phyloP scores from a whole-genome alignment of 106 monocot genomes.

The Amphibolis antarctica region DNA sequence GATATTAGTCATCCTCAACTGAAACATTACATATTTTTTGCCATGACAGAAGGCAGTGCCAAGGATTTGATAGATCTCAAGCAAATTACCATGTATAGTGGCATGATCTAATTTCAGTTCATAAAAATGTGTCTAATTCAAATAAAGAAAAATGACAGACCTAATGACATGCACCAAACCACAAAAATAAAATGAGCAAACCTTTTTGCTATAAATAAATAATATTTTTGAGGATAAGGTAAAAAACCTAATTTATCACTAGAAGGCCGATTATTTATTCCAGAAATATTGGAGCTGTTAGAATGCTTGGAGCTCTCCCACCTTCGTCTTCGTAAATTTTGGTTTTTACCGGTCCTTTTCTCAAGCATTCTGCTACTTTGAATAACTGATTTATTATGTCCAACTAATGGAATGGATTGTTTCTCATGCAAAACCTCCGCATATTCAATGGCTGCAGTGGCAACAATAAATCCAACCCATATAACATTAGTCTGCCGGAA shows the following conservation, averaged over 20 bases:
- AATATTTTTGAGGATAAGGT: neutral
- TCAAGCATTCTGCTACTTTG: slow-evolving; percentile 9
- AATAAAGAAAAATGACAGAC: neutral
- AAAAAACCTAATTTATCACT: slow-evolving; percentile 12
- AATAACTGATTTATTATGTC: slow-evolving; percentile 10
- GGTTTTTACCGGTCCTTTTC: slow-evolving; percentile 9
- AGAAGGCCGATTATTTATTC: neutral
- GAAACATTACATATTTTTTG: no score
- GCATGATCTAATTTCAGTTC: neutral
- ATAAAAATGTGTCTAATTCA: neutral
- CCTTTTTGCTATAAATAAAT: neutral
- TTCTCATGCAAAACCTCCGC: slow-evolving; percentile 31
- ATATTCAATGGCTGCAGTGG: slow-evolving; percentile 45
- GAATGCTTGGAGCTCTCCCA: slow-evolving; percentile 1
- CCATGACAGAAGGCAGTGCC: no score
- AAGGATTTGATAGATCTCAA: no score
- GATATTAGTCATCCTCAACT: no score
- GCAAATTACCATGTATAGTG: neutral
- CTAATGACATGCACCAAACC: neutral
- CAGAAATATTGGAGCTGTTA: slow-evolving; percentile 8
- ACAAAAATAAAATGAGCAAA: neutral
- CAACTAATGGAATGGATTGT: slow-evolving; percentile 8
- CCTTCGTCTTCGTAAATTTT: slow-evolving; percentile 40
- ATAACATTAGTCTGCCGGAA: slow-evolving; percentile 88
- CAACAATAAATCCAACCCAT: slow-evolving; percentile 85